phyloP scores from a whole-genome alignment of 2,329 filamentous ascomycete genomes.

The Exophiala xenobiotica region DNA sequence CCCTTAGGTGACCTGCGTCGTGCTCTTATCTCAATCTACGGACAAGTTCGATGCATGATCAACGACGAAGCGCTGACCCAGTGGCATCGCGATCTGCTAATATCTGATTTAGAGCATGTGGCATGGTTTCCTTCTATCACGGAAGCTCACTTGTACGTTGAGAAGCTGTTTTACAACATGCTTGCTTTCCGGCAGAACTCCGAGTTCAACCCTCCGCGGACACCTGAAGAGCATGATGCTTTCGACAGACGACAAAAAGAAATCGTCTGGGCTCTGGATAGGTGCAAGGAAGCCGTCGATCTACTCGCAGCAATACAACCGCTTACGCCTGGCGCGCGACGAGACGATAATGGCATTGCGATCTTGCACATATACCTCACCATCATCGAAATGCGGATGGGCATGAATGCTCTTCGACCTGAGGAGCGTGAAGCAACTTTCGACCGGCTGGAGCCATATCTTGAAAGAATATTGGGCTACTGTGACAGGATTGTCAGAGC shows the following conservation, averaged over 20 bases:
- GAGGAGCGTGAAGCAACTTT: conserved; percentile 7
- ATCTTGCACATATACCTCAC: conserved; percentile 15
- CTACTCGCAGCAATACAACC: conserved; percentile 2
- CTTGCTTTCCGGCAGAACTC: conserved; percentile 10
- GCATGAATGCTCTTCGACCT: conserved; percentile 7
- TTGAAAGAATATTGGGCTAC: conserved; percentile 11
- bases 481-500: conserved; percentile 5
- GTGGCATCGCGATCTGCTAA: conserved; percentile 6
- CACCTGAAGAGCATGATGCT: conserved; percentile 5
- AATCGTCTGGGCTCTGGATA: background rate
- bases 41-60: conserved; percentile 18
- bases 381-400: conserved; percentile 9
- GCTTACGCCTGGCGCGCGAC: background rate
- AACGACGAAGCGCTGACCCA: conserved; percentile 13
- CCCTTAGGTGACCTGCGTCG: conserved; percentile 2
- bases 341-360: background rate
- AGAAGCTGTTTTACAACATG: conserved; percentile 12
- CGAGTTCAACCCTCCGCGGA: conserved; percentile 8
- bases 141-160: conserved; percentile 17
- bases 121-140: conserved; percentile 1
- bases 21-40: conserved; percentile 13
- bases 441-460: conserved; percentile 6
- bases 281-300: conserved; percentile 11
- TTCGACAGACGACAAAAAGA: conserved; percentile 1
- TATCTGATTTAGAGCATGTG: conserved; percentile 6